A percentile compares a stretch with the other conserved stretches of the same genome.
Evolutionary conservation across 495 filamentous ascomycete species (phyloP).

Genomic region (Poronia punctata): DNA sequence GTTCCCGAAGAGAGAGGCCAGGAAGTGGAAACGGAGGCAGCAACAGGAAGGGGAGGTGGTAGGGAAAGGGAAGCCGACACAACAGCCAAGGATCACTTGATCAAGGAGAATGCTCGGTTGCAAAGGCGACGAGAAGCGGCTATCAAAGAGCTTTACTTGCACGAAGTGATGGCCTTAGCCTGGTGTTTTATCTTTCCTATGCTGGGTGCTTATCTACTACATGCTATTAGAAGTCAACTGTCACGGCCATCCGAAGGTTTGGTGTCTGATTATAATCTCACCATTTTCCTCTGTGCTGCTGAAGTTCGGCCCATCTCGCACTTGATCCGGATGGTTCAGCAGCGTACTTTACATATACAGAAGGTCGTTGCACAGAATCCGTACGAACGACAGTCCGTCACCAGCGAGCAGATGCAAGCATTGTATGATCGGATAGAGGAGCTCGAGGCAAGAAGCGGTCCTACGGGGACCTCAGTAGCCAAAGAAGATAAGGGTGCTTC

Average conservation of each 20-base stretch:
- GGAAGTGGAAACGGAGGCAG: conserved; percentile 3
- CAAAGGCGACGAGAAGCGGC: conserved; percentile 31
- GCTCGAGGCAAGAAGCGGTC: conserved; percentile 54
- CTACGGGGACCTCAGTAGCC: conserved; percentile 19
- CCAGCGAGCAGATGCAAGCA: conserved; percentile 44
- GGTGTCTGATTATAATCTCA: conserved; percentile 86
- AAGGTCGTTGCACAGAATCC: conserved; percentile 54
- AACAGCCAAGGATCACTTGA: not conserved
- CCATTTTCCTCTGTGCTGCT: conserved; percentile 85
- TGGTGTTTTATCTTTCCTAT: conserved; percentile 76
- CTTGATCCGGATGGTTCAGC: conserved; percentile 69
- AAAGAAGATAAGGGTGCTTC: conserved; percentile 18
- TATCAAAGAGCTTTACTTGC: conserved; percentile 57
- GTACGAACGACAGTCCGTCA: conserved; percentile 33
- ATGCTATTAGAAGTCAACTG: conserved; percentile 65
- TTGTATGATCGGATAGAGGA: conserved; percentile 60
- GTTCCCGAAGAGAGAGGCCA: conserved; percentile 33
- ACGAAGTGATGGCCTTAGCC: conserved; percentile 66
- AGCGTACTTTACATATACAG: conserved; percentile 78
- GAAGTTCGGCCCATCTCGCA: conserved; percentile 78
- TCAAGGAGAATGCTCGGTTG: conserved; percentile 17
- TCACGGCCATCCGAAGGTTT: conserved; percentile 78
- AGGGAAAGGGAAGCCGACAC: conserved; percentile 8
- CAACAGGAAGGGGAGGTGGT: too few relatives aligned
- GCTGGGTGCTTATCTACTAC: conserved; percentile 71